Evolutionary conservation across 371 early-diverging fungal species (phyloP), one percentile per base, ranked within the genome.

Genomic region (Sporodiniella umbellata): DNA sequence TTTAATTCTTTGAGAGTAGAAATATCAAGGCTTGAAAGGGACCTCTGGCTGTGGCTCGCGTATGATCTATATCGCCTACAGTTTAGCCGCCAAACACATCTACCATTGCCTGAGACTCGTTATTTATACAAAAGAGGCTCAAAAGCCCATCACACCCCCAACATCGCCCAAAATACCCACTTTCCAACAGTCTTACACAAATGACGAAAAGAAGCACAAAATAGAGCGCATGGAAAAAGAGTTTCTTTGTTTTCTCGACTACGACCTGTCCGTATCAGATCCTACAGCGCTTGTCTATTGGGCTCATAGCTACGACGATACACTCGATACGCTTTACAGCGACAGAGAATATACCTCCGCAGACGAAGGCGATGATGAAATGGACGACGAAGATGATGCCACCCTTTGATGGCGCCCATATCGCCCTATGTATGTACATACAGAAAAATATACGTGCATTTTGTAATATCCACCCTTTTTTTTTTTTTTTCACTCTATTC

Each of bases 71-170:
- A 69, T 78, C 3, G 81, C 83, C n/a, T 83, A 66, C 33, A 77
- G 78, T 45, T 75, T 83, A 54, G 81, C 81, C 8, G 70, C 78
- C 10, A 83, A 80, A 53, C 79, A 69, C 23, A 74, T 79, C 7
- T 74, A 80, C 17, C 56, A 75, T 10, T 66, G 61, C 33, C 56
- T 77, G 14, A 56, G 60, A 37, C 53, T 58, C 8, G 62, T 73
- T 33, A 56, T 77, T 21, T 57, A 64, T 48, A 48, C 61, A n/a
- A 43, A 54, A 50, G 25, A 54, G n/a, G 33, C 28, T 10, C 30
- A 33, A 17, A 25, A 19, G 31, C 56, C 54, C 2, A 52, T 60
- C 21, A 61, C 62, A 35, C 64, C 62, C 17, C 58, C 56, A 6
- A 54, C 58, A 17, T 64, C 68, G 15, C 63, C 67, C 11, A 66